Percentiles rank a stretch among this genome's conserved stretches.
phyloP scores from a whole-genome alignment of 2,329 filamentous ascomycete species.

The Drechslerella stenobrocha region DNA sequence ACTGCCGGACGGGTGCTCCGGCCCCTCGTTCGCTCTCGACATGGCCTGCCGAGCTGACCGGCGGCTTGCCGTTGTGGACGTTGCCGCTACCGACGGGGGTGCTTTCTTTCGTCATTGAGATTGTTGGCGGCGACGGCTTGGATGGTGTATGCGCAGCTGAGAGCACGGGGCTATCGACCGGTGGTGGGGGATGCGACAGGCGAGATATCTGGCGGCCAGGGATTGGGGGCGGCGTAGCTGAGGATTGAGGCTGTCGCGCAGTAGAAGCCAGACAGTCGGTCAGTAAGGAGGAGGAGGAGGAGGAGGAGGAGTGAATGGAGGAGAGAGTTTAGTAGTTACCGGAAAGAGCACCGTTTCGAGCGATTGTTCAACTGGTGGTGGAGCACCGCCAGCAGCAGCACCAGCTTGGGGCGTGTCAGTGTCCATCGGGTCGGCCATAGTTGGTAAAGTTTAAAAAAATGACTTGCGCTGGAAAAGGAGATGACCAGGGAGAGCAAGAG shows the following conservation, averaged over 20 bases:
- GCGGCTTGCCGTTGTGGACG: not conserved
- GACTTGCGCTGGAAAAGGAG: no score
- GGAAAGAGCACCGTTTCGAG: slow-evolving; percentile 39
- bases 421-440: slow-evolving; percentile 46
- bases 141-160: slow-evolving; percentile 39
- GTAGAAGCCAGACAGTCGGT: not conserved
- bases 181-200: slow-evolving; percentile 35
- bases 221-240: slow-evolving; percentile 23
- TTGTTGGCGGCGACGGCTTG: slow-evolving; percentile 35
- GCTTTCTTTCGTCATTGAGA: slow-evolving; percentile 36
- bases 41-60: not conserved
- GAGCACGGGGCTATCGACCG: slow-evolving; percentile 37
- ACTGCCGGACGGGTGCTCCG: slow-evolving; percentile 52
- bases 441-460: no score
- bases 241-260: slow-evolving; percentile 13
- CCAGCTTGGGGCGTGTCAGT: slow-evolving; percentile 12
- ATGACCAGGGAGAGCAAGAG: no score
- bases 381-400: not conserved
- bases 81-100: slow-evolving; percentile 8
- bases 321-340: slow-evolving; percentile 9
- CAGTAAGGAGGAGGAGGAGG: not conserved
- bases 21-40: slow-evolving; percentile 16
- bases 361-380: slow-evolving; percentile 27
- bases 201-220: slow-evolving; percentile 29
- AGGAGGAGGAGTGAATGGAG: not conserved